phyloP scores from a whole-genome alignment of 176 grass and related monocot species.

The Rhynchospora pubera region DNA sequence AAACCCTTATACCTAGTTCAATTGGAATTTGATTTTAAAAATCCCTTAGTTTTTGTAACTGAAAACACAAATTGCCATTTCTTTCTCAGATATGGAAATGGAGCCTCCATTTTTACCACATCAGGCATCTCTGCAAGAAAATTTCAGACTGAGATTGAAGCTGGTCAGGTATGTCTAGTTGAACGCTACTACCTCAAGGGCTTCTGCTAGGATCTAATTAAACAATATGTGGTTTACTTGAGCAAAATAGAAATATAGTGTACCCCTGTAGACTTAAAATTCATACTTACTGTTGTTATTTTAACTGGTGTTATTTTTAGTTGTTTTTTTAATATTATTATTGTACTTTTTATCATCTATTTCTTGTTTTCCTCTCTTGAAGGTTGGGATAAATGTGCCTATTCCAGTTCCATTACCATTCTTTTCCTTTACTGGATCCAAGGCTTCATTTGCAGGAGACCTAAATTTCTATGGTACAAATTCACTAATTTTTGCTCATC shows the following conservation, averaged over 20 bases:
- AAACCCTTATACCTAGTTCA: neutral
- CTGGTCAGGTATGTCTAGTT: conserved; percentile 62
- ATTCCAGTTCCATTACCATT: conserved; percentile 95
- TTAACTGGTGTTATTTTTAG: too few species aligned
- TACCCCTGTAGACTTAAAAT: neutral
- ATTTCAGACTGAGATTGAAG: conserved; percentile 90
- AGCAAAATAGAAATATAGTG: neutral
- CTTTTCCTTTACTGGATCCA: conserved; percentile 88
- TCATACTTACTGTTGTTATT: neutral
- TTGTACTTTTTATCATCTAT: neutral
- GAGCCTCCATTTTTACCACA: conserved; percentile 92
- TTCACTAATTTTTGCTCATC: neutral
- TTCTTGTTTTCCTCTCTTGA: neutral
- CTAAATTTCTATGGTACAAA: conserved; percentile 87
- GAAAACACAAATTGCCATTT: conserved; percentile 9
- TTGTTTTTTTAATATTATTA: neutral
- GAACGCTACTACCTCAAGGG: neutral
- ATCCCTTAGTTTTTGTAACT: neutral
- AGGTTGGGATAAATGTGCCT: conserved; percentile 97
- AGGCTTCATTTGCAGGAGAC: conserved; percentile 93
- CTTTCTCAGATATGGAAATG: conserved; percentile 74
- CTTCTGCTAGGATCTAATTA: neutral
- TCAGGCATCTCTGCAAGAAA: conserved; percentile 73
- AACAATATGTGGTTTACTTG: too few species aligned
- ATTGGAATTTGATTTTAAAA: neutral